Evolutionary conservation across 805 yeast species (phyloP).

Genomic region (Saccharomycopsis sp.): DNA sequence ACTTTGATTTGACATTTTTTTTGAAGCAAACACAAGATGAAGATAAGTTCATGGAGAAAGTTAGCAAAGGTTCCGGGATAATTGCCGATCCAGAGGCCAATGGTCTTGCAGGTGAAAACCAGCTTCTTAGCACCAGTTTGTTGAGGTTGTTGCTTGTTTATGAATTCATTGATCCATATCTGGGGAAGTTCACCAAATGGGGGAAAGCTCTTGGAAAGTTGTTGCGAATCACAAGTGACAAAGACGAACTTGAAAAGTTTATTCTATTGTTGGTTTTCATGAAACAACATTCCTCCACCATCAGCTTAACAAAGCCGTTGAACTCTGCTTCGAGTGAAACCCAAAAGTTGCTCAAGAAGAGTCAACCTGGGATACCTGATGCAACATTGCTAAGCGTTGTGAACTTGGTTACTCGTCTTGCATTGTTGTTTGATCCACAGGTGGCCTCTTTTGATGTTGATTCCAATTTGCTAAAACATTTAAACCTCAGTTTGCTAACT

Average conservation of each 20-base stretch:
- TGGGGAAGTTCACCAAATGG: conserved; percentile 29
- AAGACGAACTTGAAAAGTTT: conserved; percentile 26
- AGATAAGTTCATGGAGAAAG: too few species aligned
- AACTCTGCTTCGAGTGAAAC: conserved; percentile 31
- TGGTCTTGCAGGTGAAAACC: too few species aligned
- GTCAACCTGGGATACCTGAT: too few species aligned
- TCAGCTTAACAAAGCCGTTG: conserved; percentile 26
- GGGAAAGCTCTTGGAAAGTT: conserved; percentile 35
- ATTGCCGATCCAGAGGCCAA: too few species aligned
- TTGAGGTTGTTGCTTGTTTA: neutral
- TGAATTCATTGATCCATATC: conserved; percentile 1
- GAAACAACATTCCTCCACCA: conserved; percentile 27
- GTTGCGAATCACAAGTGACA: neutral
- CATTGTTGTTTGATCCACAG: conserved; percentile 35
- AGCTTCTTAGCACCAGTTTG: neutral
- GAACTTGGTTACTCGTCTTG: conserved; percentile 41
- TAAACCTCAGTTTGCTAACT: conserved; percentile 55
- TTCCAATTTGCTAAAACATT: conserved; percentile 39
- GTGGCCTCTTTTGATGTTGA: conserved; percentile 46
- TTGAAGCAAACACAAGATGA: too few species aligned
- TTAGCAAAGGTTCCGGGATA: too few species aligned
- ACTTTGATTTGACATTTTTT: too few species aligned
- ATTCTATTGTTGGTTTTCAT: conserved; percentile 41
- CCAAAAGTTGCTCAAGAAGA: conserved; percentile 21
- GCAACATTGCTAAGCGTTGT: conserved; percentile 27